A percentile compares a stretch with the other conserved stretches of the same genome.
phyloP scores from a whole-genome alignment of 2,329 filamentous ascomycete genomes.

The Tolypocladium paradoxum region DNA sequence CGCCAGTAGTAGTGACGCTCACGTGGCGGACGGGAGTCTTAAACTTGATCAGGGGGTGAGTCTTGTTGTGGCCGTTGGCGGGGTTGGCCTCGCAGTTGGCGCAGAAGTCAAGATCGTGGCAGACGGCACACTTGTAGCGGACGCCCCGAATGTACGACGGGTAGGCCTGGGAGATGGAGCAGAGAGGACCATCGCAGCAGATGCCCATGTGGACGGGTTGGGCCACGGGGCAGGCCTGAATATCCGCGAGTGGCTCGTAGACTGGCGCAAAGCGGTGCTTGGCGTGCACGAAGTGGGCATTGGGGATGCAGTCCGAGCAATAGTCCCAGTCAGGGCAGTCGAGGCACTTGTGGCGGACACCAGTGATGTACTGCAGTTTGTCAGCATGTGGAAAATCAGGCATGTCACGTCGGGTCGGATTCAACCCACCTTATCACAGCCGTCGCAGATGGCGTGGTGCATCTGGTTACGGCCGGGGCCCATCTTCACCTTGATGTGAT shows the following conservation, averaged over 20 bases:
- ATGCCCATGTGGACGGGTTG: slow-evolving; percentile 64
- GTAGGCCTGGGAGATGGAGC: slow-evolving; percentile 44
- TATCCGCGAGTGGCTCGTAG: slow-evolving; percentile 53
- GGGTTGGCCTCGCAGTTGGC: slow-evolving; percentile 86
- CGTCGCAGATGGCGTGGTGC: slow-evolving; percentile 89
- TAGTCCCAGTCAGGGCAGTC: slow-evolving; percentile 98
- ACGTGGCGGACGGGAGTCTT: slow-evolving; percentile 85
- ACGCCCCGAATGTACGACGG: slow-evolving; percentile 71
- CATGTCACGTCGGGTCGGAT: not conserved
- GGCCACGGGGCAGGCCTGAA: slow-evolving; percentile 8
- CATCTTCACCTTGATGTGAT: slow-evolving; percentile 56
- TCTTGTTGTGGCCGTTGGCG: slow-evolving; percentile 76
- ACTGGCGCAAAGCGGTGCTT: slow-evolving; percentile 82
- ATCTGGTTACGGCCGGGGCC: slow-evolving; percentile 67
- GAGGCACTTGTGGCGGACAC: slow-evolving; percentile 91
- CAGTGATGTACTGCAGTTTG: slow-evolving; percentile 52
- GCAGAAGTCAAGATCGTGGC: slow-evolving; percentile 91
- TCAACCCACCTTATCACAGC: slow-evolving; percentile 53
- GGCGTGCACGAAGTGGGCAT: slow-evolving; percentile 60
- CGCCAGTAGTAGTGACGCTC: slow-evolving; percentile 73
- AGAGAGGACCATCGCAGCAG: slow-evolving; percentile 90
- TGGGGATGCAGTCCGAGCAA: slow-evolving; percentile 64
- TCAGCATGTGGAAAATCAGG: not conserved
- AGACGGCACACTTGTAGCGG: slow-evolving; percentile 96
- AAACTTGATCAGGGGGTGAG: slow-evolving; percentile 96